These are phyloP conservation scores for Pyrenopolyporus hunteri DNA, from an alignment of 495 filamentous ascomycete species.

Conservation along the genomic window DNA sequence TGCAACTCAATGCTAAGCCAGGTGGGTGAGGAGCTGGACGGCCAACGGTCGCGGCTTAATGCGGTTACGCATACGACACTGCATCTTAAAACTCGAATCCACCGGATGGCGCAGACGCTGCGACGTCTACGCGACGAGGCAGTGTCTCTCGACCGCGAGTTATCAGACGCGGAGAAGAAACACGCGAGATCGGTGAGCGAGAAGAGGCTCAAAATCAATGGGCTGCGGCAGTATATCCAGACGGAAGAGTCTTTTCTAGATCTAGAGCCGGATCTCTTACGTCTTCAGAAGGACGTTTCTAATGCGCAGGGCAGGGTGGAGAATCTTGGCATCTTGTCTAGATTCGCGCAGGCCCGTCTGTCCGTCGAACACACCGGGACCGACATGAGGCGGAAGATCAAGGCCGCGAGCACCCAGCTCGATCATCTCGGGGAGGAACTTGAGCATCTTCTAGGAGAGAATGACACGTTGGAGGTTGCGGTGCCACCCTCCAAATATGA, in stretches of 20 bases:
- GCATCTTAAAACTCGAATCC: slow-evolving; percentile 11
- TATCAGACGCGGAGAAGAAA: slow-evolving; percentile 3
- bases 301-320: not conserved
- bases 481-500: not conserved
- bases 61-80: slow-evolving; percentile 5
- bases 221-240: not conserved
- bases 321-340: not conserved
- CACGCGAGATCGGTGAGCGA: not conserved
- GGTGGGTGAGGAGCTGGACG: slow-evolving; percentile 25
- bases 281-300: slow-evolving; percentile 1
- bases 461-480: slow-evolving; percentile 7
- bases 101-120: slow-evolving; percentile 1
- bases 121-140: slow-evolving; percentile 2
- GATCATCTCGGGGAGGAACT: not conserved
- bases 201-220: not conserved
- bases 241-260: slow-evolving; percentile 5
- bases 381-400: not conserved
- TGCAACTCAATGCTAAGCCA: slow-evolving; percentile 35
- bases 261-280: slow-evolving; percentile 7
- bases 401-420: not conserved
- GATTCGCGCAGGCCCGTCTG: slow-evolving; percentile 5
- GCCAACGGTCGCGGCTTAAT: slow-evolving; percentile 3
- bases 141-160: not conserved
- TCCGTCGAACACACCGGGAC: slow-evolving; percentile 4
- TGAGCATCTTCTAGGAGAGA: slow-evolving; percentile 16